phyloP scores from a whole-genome alignment of 2,329 filamentous ascomycete species.

The Hypoxylon sp. region DNA sequence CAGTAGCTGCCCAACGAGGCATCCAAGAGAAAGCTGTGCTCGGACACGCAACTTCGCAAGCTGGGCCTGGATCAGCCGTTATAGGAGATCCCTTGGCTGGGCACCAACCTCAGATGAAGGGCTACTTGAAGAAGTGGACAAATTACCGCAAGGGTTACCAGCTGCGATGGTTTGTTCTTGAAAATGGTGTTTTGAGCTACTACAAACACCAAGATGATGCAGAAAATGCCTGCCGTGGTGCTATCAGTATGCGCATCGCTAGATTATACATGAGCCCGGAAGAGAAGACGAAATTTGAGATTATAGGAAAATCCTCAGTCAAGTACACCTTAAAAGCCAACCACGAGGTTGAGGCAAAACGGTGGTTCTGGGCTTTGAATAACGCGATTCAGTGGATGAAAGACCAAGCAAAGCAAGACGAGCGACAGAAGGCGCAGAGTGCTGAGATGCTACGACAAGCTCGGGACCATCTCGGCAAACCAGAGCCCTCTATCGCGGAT shows the following conservation, averaged over 20 bases:
- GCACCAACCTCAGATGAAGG: slow-evolving; percentile 97
- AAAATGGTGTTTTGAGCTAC: slow-evolving; percentile 96
- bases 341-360: slow-evolving; percentile 96
- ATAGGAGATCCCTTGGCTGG: slow-evolving; percentile 72
- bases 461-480: slow-evolving; percentile 75
- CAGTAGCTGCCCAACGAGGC: slow-evolving; percentile 89
- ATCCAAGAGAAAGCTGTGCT: slow-evolving; percentile 98
- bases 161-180: slow-evolving; percentile 94
- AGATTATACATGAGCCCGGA: slow-evolving; percentile 94
- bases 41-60: slow-evolving; percentile 71
- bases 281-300: slow-evolving; percentile 97
- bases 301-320: slow-evolving; percentile 96
- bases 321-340: slow-evolving; percentile 99
- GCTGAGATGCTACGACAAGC: slow-evolving; percentile 80
- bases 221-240: slow-evolving; percentile 92
- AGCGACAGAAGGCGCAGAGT: slow-evolving; percentile 76
- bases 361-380: slow-evolving; percentile 99
- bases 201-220: slow-evolving; percentile 99
- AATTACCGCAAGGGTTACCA: slow-evolving; percentile 99
- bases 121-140: slow-evolving; percentile 99
- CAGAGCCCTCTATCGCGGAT: slow-evolving; percentile 57
- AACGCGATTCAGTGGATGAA: slow-evolving; percentile 99
- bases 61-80: slow-evolving; percentile 58
- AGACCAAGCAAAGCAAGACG: slow-evolving; percentile 92
- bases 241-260: slow-evolving; percentile 98